phyloP scores from a whole-genome alignment of 2,329 filamentous ascomycete species.

The Ophiostoma himal-ulmi region DNA sequence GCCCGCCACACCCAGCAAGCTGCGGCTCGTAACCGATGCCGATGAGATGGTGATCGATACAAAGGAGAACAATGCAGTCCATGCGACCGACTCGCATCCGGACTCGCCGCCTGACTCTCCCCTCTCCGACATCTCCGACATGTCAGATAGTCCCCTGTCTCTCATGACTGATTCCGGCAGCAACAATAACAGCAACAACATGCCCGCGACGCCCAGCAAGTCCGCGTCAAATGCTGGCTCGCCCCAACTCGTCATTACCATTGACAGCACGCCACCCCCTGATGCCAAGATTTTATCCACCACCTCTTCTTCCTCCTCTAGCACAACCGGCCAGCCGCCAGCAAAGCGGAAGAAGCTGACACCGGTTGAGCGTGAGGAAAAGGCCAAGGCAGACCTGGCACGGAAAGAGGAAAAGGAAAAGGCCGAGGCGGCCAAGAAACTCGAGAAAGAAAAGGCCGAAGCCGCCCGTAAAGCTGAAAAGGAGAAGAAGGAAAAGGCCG shows the following conservation, averaged over 20 bases:
- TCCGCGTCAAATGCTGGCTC: slow-evolving; percentile 18
- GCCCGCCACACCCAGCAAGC: slow-evolving; percentile 24
- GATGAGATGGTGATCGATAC: slow-evolving; percentile 24
- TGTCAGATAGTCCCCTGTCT: slow-evolving; percentile 29
- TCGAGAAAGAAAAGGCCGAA: slow-evolving; percentile 33
- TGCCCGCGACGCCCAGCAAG: slow-evolving; percentile 30
- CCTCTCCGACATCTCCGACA: slow-evolving; percentile 18
- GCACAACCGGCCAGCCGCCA: slow-evolving; percentile 8
- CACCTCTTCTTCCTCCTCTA: slow-evolving; percentile 6
- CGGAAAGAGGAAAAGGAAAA: slow-evolving; percentile 35
- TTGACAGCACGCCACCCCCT: slow-evolving; percentile 16
- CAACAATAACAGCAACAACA: slow-evolving; percentile 34
- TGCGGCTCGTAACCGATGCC: slow-evolving; percentile 18
- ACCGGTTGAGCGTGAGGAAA: slow-evolving; percentile 36
- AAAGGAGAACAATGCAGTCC: slow-evolving; percentile 10
- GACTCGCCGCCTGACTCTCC: slow-evolving; percentile 24
- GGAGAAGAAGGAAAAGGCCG: slow-evolving; percentile 30
- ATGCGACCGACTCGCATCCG: slow-evolving; percentile 20
- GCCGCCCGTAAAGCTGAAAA: slow-evolving; percentile 34
- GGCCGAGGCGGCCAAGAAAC: slow-evolving; percentile 29
- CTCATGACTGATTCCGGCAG: slow-evolving; percentile 41
- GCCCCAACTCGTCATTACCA: slow-evolving; percentile 23
- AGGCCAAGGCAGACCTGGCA: slow-evolving; percentile 36
- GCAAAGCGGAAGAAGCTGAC: slow-evolving; percentile 46
- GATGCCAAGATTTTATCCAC: background rate